Base-by-base conservation (phyloP, 768 basidiomycete genomes). In the Agrocybe praecox region DNA sequence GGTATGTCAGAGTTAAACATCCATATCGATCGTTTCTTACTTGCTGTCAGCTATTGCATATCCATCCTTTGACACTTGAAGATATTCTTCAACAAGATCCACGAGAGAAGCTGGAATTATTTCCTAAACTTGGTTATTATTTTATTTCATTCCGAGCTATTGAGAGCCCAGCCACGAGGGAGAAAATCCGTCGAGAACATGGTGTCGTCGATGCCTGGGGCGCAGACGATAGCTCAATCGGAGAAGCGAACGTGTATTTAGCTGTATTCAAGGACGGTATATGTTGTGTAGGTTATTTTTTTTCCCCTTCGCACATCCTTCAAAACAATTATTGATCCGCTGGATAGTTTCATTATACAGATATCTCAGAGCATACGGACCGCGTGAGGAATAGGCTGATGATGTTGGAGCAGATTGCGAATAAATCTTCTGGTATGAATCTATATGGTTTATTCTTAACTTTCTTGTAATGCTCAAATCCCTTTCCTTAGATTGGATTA, bases 81-180 rank as follows among this genome's bases (percentile, higher is more conserved):
- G 95, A 98, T 72, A 92, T 96, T 45, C 72, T 98, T 8, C 91
- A 93, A 57, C 88, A 91, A 72, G 95, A 98, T 57, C 89, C 92
- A 15, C 82, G 94, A 36, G 96, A 97, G 72, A 98, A 98, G 72
- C 72, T 96, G 17, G 95, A 97, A 66, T 74, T 87, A 18, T 96
- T 96, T 67, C 84, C 90, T 0, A 86, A 83, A 61, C 81, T 98
- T 14, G 96, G 94, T 1, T 98, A 98, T 72, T 94, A 96, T 68
- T 94, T 98, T 65, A 77, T 96, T 53, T 89, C 89, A 18, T 93
- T 96, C 64, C 83, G 91, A 46, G 88, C 94, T 1, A 82, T 95
- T 49, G 92, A 94, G 62, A 81, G 79, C 58, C 69, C 75, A 57
- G 73, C 71, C 40, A 74, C 77, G 1, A 71, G 76, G 48, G 75